phyloP scores from a whole-genome alignment of 2,329 filamentous ascomycete genomes.

The Endoconidiophora polonica region DNA sequence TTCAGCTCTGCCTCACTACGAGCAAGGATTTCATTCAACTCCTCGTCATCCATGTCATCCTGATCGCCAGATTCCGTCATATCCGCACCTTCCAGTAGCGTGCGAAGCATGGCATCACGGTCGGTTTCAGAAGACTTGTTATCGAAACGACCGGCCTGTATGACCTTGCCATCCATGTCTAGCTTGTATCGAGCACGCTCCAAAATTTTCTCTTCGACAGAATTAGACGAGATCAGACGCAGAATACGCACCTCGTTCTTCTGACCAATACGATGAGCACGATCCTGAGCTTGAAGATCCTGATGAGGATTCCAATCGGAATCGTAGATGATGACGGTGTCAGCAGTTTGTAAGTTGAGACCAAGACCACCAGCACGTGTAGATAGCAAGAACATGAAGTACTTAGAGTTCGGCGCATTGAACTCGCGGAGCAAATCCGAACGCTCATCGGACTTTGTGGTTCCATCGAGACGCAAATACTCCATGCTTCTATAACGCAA shows the following conservation, averaged over 20 bases:
- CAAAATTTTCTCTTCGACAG: constrained; percentile 95
- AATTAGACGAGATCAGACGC: constrained; percentile 88
- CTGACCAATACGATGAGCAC: constrained; percentile 98
- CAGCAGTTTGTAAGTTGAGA: constrained; percentile 90
- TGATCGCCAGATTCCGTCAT: constrained; percentile 55
- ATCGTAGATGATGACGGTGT: constrained; percentile 98
- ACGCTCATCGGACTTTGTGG: constrained; percentile 92
- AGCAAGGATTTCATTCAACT: constrained; percentile 86
- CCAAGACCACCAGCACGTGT: constrained; percentile 96
- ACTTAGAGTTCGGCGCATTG: constrained; percentile 77
- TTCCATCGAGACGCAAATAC: constrained; percentile 87
- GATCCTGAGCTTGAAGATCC: constrained; percentile 97
- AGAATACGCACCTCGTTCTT: constrained; percentile 98
- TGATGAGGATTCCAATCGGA: constrained; percentile 99
- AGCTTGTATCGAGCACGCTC: constrained; percentile 95
- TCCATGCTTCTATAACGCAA: constrained; percentile 65
- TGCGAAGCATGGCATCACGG: constrained; percentile 88
- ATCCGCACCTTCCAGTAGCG: constrained; percentile 73
- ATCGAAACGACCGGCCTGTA: constrained; percentile 97
- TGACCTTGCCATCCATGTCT: constrained; percentile 98
- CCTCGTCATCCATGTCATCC: constrained; percentile 97
- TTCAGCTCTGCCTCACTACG: constrained; percentile 65
- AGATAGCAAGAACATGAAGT: constrained; percentile 97
- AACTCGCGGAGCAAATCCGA: constrained; percentile 79
- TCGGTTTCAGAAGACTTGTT: constrained; percentile 99